These are phyloP conservation scores for Stentor coeruleus DNA, from an alignment of 73 alveolate species.

Conservation along the genomic window DNA sequence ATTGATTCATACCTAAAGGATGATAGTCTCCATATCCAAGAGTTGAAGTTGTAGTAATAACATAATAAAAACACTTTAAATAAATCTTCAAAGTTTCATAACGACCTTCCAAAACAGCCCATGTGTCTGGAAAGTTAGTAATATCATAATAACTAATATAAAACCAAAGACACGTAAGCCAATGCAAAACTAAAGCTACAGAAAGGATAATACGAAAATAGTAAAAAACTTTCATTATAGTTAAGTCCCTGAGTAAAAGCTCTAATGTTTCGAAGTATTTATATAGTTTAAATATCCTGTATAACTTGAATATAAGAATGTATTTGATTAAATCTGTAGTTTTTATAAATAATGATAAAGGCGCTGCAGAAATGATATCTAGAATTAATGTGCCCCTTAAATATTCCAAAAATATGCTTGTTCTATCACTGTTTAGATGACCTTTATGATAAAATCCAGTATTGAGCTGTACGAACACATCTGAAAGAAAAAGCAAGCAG, in stretches of 20 bases:
- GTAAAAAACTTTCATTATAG: background rate
- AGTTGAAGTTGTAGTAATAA: conserved; percentile 57
- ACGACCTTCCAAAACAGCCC: conserved; percentile 32
- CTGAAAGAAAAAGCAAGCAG: background rate
- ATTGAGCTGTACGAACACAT: conserved; percentile 1
- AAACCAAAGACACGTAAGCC: background rate
- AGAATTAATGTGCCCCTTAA: background rate
- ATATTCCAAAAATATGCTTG: background rate
- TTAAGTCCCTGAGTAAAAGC: background rate
- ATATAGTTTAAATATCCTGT: too few species aligned
- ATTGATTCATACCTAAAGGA: conserved; percentile 29
- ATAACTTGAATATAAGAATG: background rate
- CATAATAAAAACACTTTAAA: conserved; percentile 40
- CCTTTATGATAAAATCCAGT: conserved; percentile 13
- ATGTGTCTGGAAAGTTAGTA: conserved; percentile 37
- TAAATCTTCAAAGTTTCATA: background rate
- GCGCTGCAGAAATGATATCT: background rate
- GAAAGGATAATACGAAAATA: background rate
- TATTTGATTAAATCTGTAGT: too few species aligned
- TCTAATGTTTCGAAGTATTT: background rate
- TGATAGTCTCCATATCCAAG: conserved; percentile 64
- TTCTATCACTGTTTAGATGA: background rate
- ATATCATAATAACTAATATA: background rate
- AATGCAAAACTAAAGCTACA: background rate
- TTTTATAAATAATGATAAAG: background rate